Evolutionary conservation across 2,329 filamentous ascomycete genomes (phyloP).

Genomic region (Paecilomyces dactylethromorphus): DNA sequence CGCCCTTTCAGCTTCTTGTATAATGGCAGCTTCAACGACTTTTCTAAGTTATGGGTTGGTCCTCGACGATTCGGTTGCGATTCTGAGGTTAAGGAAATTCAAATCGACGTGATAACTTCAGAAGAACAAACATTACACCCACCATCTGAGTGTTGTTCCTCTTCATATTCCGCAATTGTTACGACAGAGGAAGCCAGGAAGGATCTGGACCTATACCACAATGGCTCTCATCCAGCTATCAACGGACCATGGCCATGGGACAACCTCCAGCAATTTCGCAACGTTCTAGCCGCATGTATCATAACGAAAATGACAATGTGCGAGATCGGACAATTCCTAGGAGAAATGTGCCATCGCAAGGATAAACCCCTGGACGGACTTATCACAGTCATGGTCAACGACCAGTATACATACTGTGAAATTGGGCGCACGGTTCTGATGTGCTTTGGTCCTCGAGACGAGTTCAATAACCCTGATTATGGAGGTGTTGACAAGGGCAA

Average conservation of each 20-base stretch:
- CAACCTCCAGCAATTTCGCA: not conserved
- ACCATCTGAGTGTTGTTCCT: not conserved
- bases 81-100: not conserved
- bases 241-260: not conserved
- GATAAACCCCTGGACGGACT: conserved; percentile 7
- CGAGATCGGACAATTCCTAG: conserved; percentile 10
- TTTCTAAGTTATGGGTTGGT: not conserved
- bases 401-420: conserved; percentile 2
- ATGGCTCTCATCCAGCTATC: not conserved
- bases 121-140: not conserved
- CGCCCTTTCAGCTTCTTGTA: not conserved
- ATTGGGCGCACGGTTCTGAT: conserved; percentile 8
- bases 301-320: conserved; percentile 3
- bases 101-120: not conserved
- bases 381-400: conserved; percentile 9
- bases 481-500: not conserved
- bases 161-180: not conserved
- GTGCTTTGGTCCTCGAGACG: conserved; percentile 6
- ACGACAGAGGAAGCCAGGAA: not conserved
- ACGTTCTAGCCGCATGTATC: not conserved
- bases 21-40: not conserved
- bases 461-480: not conserved
- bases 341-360: conserved; percentile 2
- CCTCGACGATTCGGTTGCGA: not conserved
- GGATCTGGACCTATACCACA: not conserved